Conservation (phyloP, 148 eudicot genomes). For the Diospyros kaki region DNA sequence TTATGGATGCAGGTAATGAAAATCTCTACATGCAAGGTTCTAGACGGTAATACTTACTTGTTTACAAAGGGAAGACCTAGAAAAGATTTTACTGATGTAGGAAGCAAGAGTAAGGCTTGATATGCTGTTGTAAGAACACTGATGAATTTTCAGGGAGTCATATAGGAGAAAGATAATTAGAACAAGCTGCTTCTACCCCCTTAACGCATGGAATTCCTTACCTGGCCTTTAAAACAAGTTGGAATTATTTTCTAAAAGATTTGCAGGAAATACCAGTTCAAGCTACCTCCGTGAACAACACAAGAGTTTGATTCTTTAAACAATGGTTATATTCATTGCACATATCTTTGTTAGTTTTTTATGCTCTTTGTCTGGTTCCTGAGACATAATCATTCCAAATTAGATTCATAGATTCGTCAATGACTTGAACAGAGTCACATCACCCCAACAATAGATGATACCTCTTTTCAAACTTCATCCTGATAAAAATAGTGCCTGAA, state of each 20-base stretch:
- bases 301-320: not conserved
- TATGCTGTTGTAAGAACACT: not conserved
- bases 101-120: too few species aligned
- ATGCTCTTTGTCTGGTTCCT: not conserved
- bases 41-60: not conserved
- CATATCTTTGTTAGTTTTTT: not conserved
- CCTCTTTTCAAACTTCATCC: not conserved
- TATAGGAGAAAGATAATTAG: not conserved
- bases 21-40: not conserved
- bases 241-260: not conserved
- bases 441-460: not conserved
- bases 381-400: not conserved
- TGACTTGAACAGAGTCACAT: not conserved
- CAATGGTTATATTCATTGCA: not conserved
- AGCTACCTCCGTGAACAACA: not conserved
- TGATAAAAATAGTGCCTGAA: conserved; percentile 6
- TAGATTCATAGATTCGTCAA: not conserved
- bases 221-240: not conserved
- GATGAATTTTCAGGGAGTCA: not conserved
- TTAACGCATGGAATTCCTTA: not conserved
- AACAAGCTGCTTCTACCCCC: not conserved
- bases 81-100: too few species aligned
- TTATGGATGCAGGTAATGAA: not conserved
- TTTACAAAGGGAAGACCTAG: not conserved
- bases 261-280: not conserved